These are phyloP conservation scores for Magnolia kwangsiensis DNA, from an alignment of 164 flowering plant species.

Conservation along the genomic window DNA sequence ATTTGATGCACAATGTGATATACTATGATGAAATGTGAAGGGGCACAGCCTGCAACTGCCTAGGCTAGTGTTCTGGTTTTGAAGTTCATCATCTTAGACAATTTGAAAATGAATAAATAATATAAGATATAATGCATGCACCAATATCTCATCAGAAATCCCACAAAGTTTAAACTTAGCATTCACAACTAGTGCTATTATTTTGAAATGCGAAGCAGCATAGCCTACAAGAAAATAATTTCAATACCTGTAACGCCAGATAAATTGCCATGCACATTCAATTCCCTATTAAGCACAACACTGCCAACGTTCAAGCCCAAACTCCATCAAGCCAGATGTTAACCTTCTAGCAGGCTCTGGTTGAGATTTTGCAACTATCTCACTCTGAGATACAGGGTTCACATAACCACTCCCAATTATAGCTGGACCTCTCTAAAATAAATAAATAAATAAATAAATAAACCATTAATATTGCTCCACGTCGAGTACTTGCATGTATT, in stretches of 20 bases:
- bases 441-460: no score
- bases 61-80: background rate
- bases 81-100: background rate
- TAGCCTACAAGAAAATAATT: background rate
- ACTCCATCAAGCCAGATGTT: conserved; percentile 43
- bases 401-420: conserved; percentile 48
- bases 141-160: background rate
- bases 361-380: conserved; percentile 73
- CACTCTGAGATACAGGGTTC: conserved; percentile 41
- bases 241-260: conserved; percentile 79
- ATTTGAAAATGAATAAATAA: background rate
- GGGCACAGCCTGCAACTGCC: background rate
- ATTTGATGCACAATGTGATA: no score
- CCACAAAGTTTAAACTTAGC: background rate
- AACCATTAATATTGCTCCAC: conserved; percentile 88
- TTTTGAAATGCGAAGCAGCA: background rate
- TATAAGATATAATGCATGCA: background rate
- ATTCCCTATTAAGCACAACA: conserved; percentile 85
- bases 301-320: conserved; percentile 76
- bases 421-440: conserved; percentile 81
- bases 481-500: background rate
- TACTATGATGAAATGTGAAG: background rate
- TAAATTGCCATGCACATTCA: conserved; percentile 95
- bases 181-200: background rate
- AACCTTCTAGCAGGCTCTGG: conserved; percentile 92